Conservation (phyloP, 2,329 filamentous ascomycete genomes). For the Claviceps sp. region DNA sequence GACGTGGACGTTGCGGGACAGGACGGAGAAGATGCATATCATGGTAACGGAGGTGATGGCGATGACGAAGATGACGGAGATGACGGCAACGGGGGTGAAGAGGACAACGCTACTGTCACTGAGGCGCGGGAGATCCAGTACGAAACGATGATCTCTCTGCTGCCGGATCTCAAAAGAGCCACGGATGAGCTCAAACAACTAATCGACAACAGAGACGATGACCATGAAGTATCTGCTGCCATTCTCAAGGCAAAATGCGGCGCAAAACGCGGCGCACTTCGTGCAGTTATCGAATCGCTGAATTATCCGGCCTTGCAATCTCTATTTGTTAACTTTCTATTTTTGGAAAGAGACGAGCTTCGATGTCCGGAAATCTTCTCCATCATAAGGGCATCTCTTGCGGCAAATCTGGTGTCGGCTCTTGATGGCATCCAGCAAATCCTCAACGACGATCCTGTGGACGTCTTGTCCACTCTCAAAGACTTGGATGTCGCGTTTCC, state of each 20-base stretch:
- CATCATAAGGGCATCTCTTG: constrained; percentile 11
- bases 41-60: too few relatives aligned
- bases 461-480: constrained; percentile 17
- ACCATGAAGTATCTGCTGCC: not conserved
- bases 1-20: not conserved
- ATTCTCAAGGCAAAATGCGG: not conserved
- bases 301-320: not conserved
- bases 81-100: not conserved
- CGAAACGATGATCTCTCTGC: not conserved
- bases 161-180: constrained; percentile 2
- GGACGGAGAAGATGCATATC: too few relatives aligned
- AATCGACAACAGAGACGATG: not conserved
- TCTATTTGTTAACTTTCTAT: constrained; percentile 17
- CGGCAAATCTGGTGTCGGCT: constrained; percentile 23
- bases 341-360: constrained; percentile 4
- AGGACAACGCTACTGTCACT: not conserved
- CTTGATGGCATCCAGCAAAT: constrained; percentile 16
- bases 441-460: constrained; percentile 2
- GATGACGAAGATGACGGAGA: not conserved
- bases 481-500: constrained; percentile 19
- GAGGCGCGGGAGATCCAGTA: not conserved
- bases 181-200: constrained; percentile 4
- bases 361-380: not conserved
- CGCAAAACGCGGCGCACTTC: not conserved
- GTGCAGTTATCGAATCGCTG: not conserved